phyloP scores from a whole-genome alignment of 805 yeast species.

The Candida bentonensis region DNA sequence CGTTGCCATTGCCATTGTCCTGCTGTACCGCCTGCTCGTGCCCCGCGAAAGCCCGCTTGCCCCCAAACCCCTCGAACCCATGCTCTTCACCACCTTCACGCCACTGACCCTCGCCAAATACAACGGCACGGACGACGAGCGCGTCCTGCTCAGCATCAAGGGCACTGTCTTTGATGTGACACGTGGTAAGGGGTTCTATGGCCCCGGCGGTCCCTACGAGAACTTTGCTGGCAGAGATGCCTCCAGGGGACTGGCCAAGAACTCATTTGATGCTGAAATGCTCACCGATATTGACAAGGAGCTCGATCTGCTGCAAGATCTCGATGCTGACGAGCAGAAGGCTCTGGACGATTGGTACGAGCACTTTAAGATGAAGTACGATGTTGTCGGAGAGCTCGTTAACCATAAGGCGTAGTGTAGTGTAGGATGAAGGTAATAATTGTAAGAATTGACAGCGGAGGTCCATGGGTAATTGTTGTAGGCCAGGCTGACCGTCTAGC shows the following conservation, averaged over 20 bases:
- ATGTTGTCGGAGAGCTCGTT: slow-evolving; percentile 59
- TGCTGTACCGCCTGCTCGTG: not conserved
- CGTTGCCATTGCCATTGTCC: not conserved
- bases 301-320: slow-evolving; percentile 54
- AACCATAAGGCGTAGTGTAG: slow-evolving; percentile 9
- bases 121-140: slow-evolving; percentile 70
- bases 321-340: slow-evolving; percentile 44
- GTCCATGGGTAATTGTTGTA: too few relatives aligned
- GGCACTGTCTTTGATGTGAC: slow-evolving; percentile 80
- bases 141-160: slow-evolving; percentile 73
- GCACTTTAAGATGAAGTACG: slow-evolving; percentile 71
- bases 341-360: slow-evolving; percentile 75
- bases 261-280: slow-evolving; percentile 61
- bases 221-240: slow-evolving; percentile 96
- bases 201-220: slow-evolving; percentile 91
- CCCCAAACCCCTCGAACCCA: slow-evolving; percentile 13
- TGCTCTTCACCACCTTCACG: slow-evolving; percentile 38
- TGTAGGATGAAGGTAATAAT: too few relatives aligned
- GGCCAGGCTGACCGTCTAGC: not conserved
- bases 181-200: slow-evolving; percentile 71
- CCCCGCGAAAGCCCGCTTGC: not conserved
- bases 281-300: slow-evolving; percentile 63
- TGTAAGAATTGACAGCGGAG: too few relatives aligned
- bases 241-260: slow-evolving; percentile 77
- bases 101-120: slow-evolving; percentile 59